phyloP scores from a whole-genome alignment of 805 yeast genomes.

The Hanseniaspora lachancei region DNA sequence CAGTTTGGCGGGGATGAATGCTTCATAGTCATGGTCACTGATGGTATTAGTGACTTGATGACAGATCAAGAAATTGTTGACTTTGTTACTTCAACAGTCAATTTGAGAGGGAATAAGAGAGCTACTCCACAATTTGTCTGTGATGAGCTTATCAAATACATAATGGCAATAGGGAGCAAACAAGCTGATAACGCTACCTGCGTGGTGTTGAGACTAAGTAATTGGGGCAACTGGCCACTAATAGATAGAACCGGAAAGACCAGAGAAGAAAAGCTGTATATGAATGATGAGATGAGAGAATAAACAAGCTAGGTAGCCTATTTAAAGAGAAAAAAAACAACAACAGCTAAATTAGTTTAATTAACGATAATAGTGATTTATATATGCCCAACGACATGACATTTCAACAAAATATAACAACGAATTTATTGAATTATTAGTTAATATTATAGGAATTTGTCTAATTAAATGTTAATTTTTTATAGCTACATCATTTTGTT shows the following conservation, averaged over 20 bases:
- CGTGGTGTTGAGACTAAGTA: conserved; percentile 58
- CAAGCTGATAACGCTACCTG: conserved; percentile 90
- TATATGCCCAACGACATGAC: too few species aligned
- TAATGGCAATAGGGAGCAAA: conserved; percentile 68
- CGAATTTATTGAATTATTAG: too few species aligned
- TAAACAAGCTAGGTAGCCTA: neutral
- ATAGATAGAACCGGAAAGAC: conserved; percentile 69
- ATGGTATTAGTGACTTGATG: conserved; percentile 72
- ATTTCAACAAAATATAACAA: too few species aligned
- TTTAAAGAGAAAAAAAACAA: neutral
- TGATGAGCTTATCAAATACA: conserved; percentile 68
- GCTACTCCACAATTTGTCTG: conserved; percentile 84
- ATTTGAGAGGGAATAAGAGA: conserved; percentile 42
- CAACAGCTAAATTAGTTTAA: neutral
- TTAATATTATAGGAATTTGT: too few species aligned
- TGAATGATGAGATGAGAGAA: conserved; percentile 12
- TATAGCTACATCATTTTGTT: neutral
- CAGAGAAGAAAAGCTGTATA: conserved; percentile 54
- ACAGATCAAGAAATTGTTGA: conserved; percentile 89
- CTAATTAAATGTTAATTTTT: too few species aligned
- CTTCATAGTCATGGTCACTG: conserved; percentile 68
- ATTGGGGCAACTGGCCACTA: conserved; percentile 92
- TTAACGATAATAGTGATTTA: neutral
- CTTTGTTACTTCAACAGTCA: conserved; percentile 56
- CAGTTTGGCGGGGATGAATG: conserved; percentile 74